A percentile compares a stretch with the other conserved stretches of the same genome.
Evolutionary conservation across 1,139 yeast species (phyloP).

Genomic region (Suhomyces anneliseae): DNA sequence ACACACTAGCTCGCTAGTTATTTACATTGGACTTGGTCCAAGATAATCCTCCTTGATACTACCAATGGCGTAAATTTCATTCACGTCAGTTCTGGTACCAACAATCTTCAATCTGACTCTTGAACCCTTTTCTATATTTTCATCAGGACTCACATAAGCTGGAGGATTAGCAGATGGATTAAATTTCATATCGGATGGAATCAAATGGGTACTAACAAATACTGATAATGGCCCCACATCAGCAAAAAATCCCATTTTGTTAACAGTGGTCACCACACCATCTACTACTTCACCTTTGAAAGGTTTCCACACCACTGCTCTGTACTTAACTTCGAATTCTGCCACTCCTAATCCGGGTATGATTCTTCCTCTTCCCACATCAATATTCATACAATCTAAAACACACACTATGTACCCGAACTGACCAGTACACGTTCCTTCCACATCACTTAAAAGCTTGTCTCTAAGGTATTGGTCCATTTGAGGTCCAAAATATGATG

Average conservation of each 20-base stretch:
- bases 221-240: constrained; percentile 97
- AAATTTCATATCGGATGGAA: constrained; percentile 91
- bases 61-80: constrained; percentile 95
- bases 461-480: constrained; percentile 92
- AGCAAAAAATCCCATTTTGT: constrained; percentile 95
- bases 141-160: constrained; percentile 96
- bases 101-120: constrained; percentile 92
- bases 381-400: constrained; percentile 89
- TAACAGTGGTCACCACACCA: constrained; percentile 91
- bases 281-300: constrained; percentile 98
- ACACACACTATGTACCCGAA: constrained; percentile 97
- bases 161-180: constrained; percentile 98
- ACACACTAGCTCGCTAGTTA: not conserved
- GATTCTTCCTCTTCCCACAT: constrained; percentile 91
- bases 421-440: constrained; percentile 98
- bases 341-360: constrained; percentile 92
- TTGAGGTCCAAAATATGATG: constrained; percentile 96
- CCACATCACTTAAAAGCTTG: constrained; percentile 90
- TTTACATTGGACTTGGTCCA: constrained; percentile 66
- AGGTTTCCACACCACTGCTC: constrained; percentile 98
- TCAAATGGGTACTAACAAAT: constrained; percentile 90
- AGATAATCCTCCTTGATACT: constrained; percentile 95
- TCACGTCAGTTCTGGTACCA: constrained; percentile 97
- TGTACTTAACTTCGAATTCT: constrained; percentile 91
- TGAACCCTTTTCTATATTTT: constrained; percentile 90